phyloP scores from a whole-genome alignment of 768 basidiomycete species.

The Mycena haematopus region DNA sequence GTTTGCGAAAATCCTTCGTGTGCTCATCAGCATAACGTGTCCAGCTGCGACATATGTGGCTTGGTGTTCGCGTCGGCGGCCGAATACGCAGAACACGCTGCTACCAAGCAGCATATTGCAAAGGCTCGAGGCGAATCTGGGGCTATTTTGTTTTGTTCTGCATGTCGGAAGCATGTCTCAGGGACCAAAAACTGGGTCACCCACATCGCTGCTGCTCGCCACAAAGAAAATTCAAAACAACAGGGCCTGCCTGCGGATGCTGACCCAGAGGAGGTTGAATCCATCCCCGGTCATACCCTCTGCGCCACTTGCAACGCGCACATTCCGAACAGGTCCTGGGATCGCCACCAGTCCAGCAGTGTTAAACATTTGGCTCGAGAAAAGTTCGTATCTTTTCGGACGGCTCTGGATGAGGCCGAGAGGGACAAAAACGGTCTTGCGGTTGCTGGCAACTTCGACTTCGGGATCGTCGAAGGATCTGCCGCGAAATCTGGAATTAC shows the following conservation, averaged over 20 bases:
- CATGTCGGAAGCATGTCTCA: slow-evolving; percentile 39
- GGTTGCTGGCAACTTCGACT: slow-evolving; percentile 53
- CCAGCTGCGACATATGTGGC: slow-evolving; percentile 47
- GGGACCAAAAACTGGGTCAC: slow-evolving; percentile 32
- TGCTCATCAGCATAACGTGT: slow-evolving; percentile 41
- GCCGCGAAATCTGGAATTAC: slow-evolving; percentile 36
- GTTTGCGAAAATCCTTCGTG: slow-evolving; percentile 43
- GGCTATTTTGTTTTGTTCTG: slow-evolving; percentile 34
- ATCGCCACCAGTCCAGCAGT: slow-evolving; percentile 36
- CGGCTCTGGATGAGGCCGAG: slow-evolving; percentile 57
- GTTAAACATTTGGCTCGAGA: slow-evolving; percentile 46
- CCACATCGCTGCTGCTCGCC: slow-evolving; percentile 34
- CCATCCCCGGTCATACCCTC: slow-evolving; percentile 29
- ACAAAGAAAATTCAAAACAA: slow-evolving; percentile 23
- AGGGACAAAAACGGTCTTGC: slow-evolving; percentile 59
- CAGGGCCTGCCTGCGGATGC: slow-evolving; percentile 36
- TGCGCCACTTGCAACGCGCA: slow-evolving; percentile 40
- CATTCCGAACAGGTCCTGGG: slow-evolving; percentile 40
- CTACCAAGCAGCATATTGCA: slow-evolving; percentile 37
- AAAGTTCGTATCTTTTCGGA: slow-evolving; percentile 45
- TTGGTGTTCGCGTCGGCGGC: slow-evolving; percentile 37
- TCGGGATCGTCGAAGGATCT: slow-evolving; percentile 54
- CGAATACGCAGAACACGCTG: slow-evolving; percentile 39
- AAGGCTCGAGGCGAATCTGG: slow-evolving; percentile 33
- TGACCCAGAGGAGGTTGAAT: slow-evolving; percentile 38